Evolutionary conservation across 768 basidiomycete species (phyloP).

Genomic region (Auriculariales sp.): DNA sequence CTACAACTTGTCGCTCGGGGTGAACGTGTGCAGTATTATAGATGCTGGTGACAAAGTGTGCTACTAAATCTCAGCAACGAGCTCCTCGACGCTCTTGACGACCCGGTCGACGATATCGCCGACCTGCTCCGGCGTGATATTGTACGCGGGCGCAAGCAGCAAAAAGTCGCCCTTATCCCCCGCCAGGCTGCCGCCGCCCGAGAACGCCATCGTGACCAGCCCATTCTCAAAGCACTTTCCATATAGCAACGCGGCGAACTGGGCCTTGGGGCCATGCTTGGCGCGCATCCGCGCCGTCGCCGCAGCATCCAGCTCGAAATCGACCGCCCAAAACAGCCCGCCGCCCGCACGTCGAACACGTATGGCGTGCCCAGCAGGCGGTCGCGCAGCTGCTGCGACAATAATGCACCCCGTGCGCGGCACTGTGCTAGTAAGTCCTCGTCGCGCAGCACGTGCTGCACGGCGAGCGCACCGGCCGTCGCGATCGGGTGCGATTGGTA

Average conservation of each 20-base stretch:
- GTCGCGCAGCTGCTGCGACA: slow-evolving; percentile 37
- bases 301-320: slow-evolving; percentile 56
- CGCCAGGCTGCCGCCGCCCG: slow-evolving; percentile 51
- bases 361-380: slow-evolving; percentile 45
- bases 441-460: slow-evolving; percentile 53
- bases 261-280: slow-evolving; percentile 27
- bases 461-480: slow-evolving; percentile 69
- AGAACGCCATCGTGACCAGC: slow-evolving; percentile 59
- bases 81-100: slow-evolving; percentile 50
- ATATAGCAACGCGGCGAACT: slow-evolving; percentile 57
- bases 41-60: neutral
- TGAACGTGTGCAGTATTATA: too few relatives aligned
- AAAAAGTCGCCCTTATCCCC: slow-evolving; percentile 61
- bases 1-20: too few relatives aligned
- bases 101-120: slow-evolving; percentile 52
- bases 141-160: slow-evolving; percentile 71
- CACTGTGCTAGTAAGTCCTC: slow-evolving; percentile 61
- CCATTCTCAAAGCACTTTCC: slow-evolving; percentile 52
- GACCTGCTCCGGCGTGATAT: slow-evolving; percentile 53
- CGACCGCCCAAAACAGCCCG: slow-evolving; percentile 73
- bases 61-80: slow-evolving; percentile 15
- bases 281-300: slow-evolving; percentile 24
- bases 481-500: slow-evolving; percentile 70
- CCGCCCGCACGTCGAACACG: slow-evolving; percentile 73
- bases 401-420: slow-evolving; percentile 41